These are phyloP conservation scores for Schwanniomyces vanrijiae DNA, from an alignment of 805 yeast genomes.

Conservation along the genomic window DNA sequence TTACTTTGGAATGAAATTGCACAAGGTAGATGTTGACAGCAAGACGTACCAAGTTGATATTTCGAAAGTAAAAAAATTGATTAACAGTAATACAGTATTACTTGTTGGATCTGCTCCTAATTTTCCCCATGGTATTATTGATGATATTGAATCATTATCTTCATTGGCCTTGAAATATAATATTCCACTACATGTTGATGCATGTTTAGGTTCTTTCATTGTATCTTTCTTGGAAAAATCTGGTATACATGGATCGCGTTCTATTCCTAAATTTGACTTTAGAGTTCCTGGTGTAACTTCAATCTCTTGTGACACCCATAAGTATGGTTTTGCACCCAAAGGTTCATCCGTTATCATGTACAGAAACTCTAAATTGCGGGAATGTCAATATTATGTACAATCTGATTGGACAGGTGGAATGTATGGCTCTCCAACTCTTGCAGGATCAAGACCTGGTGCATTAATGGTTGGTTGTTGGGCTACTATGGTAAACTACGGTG, in stretches of 20 bases:
- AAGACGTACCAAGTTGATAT: constrained; percentile 67
- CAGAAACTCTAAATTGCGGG: constrained; percentile 63
- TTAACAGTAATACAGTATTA: constrained; percentile 78
- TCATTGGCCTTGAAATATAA: constrained; percentile 59
- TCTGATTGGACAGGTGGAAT: constrained; percentile 93
- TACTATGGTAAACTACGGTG: constrained; percentile 78
- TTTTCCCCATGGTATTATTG: constrained; percentile 95
- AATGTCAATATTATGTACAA: constrained; percentile 79
- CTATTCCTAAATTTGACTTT: constrained; percentile 71
- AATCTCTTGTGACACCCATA: constrained; percentile 98
- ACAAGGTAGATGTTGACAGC: constrained; percentile 76
- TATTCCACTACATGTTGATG: constrained; percentile 94
- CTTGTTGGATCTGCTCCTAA: constrained; percentile 95
- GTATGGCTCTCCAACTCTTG: constrained; percentile 94
- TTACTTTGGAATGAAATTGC: constrained; percentile 83
- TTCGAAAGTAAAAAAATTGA: constrained; percentile 56
- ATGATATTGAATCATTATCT: constrained; percentile 76
- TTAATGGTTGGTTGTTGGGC: constrained; percentile 99
- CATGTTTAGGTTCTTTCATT: constrained; percentile 91
- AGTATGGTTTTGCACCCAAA: constrained; percentile 97
- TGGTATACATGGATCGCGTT: constrained; percentile 42
- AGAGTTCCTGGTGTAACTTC: constrained; percentile 89
- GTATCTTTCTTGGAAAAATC: constrained; percentile 75
- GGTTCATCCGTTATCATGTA: constrained; percentile 95
- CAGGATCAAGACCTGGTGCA: constrained; percentile 97